A percentile compares a stretch with the other conserved stretches of the same genome.
phyloP scores from a whole-genome alignment of 148 eudicot genomes.

The Chenopodium quinoa region DNA sequence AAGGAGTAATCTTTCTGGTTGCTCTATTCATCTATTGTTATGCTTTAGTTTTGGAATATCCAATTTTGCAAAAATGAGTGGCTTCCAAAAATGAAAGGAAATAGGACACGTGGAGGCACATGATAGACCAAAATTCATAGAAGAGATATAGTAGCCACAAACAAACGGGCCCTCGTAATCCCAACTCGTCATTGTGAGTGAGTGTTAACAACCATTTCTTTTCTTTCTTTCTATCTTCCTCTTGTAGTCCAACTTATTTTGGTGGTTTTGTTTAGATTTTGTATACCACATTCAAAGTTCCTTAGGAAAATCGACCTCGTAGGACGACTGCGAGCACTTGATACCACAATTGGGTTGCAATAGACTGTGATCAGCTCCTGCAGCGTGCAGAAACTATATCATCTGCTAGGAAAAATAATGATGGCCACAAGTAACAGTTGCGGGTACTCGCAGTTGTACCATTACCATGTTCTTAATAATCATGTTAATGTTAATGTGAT shows the following conservation, averaged over 20 bases:
- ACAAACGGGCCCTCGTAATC: not conserved
- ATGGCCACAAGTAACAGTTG: constrained; percentile 3
- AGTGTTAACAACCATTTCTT: not conserved
- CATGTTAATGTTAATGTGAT: not conserved
- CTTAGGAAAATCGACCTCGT: not conserved
- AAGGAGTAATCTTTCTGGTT: no score
- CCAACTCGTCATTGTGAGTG: not conserved
- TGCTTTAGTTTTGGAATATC: no score
- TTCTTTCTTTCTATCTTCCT: not conserved
- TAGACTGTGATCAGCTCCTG: not conserved
- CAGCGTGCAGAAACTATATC: not conserved
- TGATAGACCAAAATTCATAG: not conserved
- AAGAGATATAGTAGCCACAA: not conserved
- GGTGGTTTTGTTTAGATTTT: not conserved
- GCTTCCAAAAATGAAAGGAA: not conserved
- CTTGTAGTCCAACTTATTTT: not conserved
- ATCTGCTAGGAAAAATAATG: not conserved
- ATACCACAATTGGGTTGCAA: not conserved
- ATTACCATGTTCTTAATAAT: not conserved
- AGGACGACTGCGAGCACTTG: not conserved
- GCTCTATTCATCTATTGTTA: no score
- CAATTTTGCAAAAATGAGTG: no score
- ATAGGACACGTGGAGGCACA: constrained; percentile 6
- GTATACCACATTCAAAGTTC: not conserved
- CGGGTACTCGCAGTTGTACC: not conserved